Conservation (phyloP, 2,329 filamentous ascomycete genomes). For the Venturia effusa region DNA sequence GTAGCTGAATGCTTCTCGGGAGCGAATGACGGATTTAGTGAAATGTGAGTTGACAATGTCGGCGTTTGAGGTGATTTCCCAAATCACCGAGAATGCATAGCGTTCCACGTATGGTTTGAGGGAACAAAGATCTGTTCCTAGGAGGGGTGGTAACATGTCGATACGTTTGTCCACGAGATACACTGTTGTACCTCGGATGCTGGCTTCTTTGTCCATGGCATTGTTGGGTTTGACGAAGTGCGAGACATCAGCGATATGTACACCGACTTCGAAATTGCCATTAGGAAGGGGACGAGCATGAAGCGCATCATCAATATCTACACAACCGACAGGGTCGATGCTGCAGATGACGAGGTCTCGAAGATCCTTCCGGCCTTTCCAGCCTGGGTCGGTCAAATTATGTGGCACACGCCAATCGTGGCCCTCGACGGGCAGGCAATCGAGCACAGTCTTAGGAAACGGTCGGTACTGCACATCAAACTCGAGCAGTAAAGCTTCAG, state of each 20-base stretch:
- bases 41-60: constrained; percentile 79
- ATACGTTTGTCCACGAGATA: constrained; percentile 98
- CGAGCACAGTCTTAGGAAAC: constrained; percentile 89
- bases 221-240: constrained; percentile 97
- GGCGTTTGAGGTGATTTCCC: constrained; percentile 80
- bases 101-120: constrained; percentile 95
- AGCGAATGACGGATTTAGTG: constrained; percentile 96
- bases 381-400: constrained; percentile 71
- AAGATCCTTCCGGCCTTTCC: constrained; percentile 75
- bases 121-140: constrained; percentile 93
- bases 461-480: constrained; percentile 97
- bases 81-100: constrained; percentile 40
- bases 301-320: constrained; percentile 95
- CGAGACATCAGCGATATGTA: constrained; percentile 98
- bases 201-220: constrained; percentile 93
- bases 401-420: constrained; percentile 87
- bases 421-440: constrained; percentile 83
- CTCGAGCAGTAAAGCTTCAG: constrained; percentile 84
- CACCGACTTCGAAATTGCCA: constrained; percentile 90
- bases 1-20: constrained; percentile 93
- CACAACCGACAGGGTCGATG: constrained; percentile 91
- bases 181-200: constrained; percentile 87
- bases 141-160: constrained; percentile 94
- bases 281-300: constrained; percentile 79
- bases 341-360: constrained; percentile 85